A percentile compares a stretch with the other conserved stretches of the same genome.
These are phyloP conservation scores for Gastroboletus turbinatus DNA, from an alignment of 1,284 basidiomycete genomes.

Conservation along the genomic window DNA sequence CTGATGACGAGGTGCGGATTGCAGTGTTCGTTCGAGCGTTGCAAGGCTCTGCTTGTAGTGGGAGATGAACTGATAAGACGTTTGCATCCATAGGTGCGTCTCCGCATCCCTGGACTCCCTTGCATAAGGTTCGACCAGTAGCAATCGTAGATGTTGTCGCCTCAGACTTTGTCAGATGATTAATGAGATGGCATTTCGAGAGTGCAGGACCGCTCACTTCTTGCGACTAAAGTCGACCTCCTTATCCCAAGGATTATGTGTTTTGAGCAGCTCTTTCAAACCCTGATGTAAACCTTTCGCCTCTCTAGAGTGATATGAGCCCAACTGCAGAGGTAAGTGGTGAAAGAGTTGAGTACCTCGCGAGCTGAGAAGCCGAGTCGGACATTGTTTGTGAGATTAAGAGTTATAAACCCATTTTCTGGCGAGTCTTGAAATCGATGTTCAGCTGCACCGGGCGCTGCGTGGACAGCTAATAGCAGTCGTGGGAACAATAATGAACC, in stretches of 20 bases:
- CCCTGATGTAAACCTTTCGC: conserved; percentile 66
- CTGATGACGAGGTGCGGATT: conserved; percentile 45
- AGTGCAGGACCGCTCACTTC: conserved; percentile 52
- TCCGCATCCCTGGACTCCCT: conserved; percentile 81
- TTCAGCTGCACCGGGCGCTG: conserved; percentile 1
- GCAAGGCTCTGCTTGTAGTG: conserved; percentile 79
- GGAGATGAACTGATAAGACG: conserved; percentile 84
- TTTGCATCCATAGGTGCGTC: conserved; percentile 88
- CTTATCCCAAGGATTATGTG: conserved; percentile 75
- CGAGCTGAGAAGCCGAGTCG: conserved; percentile 29
- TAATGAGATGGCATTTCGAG: background rate
- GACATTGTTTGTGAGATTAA: conserved; percentile 23
- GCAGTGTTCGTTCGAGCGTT: conserved; percentile 61
- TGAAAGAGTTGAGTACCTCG: conserved; percentile 18
- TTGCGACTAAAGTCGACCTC: conserved; percentile 84
- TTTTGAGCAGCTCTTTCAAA: conserved; percentile 69
- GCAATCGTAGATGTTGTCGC: conserved; percentile 69
- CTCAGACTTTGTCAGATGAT: conserved; percentile 56
- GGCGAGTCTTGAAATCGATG: conserved; percentile 15
- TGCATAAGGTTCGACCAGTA: conserved; percentile 74
- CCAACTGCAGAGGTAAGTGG: background rate
- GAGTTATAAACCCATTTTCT: conserved; percentile 28
- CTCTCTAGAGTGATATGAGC: conserved; percentile 48
- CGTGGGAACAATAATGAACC: conserved; percentile 20
- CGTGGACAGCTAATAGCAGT: conserved; percentile 5